Conservation (phyloP, 495 filamentous ascomycete genomes). For the Aspergillus panamensis region DNA sequence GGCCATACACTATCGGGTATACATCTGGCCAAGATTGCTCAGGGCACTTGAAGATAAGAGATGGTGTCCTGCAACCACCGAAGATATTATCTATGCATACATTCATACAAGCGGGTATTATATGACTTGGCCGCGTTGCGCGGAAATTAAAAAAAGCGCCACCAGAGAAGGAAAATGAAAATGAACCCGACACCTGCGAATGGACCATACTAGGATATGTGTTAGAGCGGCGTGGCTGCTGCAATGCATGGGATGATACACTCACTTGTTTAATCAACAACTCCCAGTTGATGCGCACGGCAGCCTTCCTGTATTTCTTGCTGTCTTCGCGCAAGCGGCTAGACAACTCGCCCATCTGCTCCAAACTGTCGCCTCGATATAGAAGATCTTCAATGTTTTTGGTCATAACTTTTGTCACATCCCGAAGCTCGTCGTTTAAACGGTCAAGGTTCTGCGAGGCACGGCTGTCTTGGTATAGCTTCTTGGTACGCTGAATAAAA, state of each 20-base stretch:
- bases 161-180: conserved; percentile 82
- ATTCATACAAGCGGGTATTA: conserved; percentile 33
- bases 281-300: conserved; percentile 98
- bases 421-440: conserved; percentile 90
- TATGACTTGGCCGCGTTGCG: conserved; percentile 6
- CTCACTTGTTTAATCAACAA: conserved; percentile 84
- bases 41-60: conserved; percentile 20
- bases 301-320: conserved; percentile 87
- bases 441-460: conserved; percentile 83
- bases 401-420: conserved; percentile 99
- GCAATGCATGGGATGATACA: conserved; percentile 3
- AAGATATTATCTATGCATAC: conserved; percentile 45
- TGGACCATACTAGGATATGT: conserved; percentile 67
- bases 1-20: not conserved
- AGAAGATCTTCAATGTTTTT: conserved; percentile 99
- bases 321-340: conserved; percentile 83
- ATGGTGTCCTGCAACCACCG: conserved; percentile 40
- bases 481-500: conserved; percentile 90
- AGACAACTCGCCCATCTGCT: conserved; percentile 96
- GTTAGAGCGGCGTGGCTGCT: conserved; percentile 21
- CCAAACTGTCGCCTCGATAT: conserved; percentile 90
- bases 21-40: conserved; percentile 6
- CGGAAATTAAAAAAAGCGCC: conserved; percentile 73
- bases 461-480: conserved; percentile 89
- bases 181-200: conserved; percentile 75